Base-by-base conservation (phyloP, 345 rosid genomes). In the Aquilaria yunnanensis region DNA sequence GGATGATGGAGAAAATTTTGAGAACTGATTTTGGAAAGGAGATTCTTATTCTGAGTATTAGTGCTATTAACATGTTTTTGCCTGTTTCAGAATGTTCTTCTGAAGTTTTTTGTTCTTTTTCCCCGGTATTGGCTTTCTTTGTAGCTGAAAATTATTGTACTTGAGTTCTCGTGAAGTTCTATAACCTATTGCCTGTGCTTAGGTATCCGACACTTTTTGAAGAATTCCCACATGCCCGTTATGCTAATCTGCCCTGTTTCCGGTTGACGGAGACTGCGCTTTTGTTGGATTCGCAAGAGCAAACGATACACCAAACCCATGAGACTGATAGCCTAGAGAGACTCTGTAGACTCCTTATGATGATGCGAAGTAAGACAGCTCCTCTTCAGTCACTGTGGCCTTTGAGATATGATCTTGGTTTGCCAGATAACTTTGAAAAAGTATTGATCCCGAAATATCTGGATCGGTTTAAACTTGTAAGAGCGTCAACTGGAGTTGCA, bases 181-280 rank as follows among this genome's bases (percentile, higher is more conserved):
- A 5, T 37, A 37, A 37, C 7, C 5, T 37, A 37, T 37, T 23
- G 13, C 31, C 61, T 32, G 14, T 67, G 30, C 75, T 53, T 54
- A 93, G 98, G 88, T 90, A 90, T 65, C 96, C 96, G 30, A 90
- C 98, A 54, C 92, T 90, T 54, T 93, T 90, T 72, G 79, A 80
- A 11, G 97, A 94, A 57, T 94, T 94, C 51, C 97, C 97, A 0
- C 99, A 90, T 55, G 72, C 83, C 46, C 91, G 88, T 4, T 94
- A 85, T 57, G 79, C 82, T 3, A 87, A 81, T 80, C 77, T 94
- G 61, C 97, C 97, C 16, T 94, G 99, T 76, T 90, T 94, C 58
- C 81, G 78, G 59, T 76, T 88, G 64, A 94, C 97, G 5, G 96
- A 89, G 37, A 88, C 96, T 48, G 95, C 97, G 31, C 78, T 77